Conservation (phyloP, 192 early-diverging fungal species). For the Gaertneriomyces sp. region DNA sequence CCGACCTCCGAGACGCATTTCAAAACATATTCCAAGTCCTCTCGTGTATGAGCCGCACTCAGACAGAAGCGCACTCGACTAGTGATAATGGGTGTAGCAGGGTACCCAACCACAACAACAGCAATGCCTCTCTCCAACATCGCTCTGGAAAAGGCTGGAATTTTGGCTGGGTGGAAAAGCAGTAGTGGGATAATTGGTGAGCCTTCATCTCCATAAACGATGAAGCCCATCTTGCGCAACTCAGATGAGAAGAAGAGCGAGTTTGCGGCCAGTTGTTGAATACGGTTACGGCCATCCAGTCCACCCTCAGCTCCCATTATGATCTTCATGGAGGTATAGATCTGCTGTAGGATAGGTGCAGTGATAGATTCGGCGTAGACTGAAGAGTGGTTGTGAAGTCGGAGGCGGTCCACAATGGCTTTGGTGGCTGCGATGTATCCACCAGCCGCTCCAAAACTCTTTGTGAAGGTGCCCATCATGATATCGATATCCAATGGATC, state of each 20-base stretch:
- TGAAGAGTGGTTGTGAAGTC: conserved; percentile 73
- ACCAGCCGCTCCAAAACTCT: conserved; percentile 95
- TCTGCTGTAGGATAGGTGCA: conserved; percentile 82
- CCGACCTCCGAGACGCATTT: conserved; percentile 49
- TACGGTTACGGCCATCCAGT: conserved; percentile 72
- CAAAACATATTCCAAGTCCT: conserved; percentile 69
- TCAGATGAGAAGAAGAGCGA: conserved; percentile 75
- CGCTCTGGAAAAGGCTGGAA: conserved; percentile 93
- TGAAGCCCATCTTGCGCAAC: conserved; percentile 85
- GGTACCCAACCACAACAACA: conserved; percentile 95
- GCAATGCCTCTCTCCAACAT: conserved; percentile 84
- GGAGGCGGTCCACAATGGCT: conserved; percentile 73
- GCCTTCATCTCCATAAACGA: conserved; percentile 83
- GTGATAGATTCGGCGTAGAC: conserved; percentile 91
- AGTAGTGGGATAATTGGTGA: conserved; percentile 89
- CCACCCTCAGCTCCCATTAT: conserved; percentile 91
- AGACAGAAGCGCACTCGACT: conserved; percentile 93
- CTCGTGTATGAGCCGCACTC: conserved; percentile 87
- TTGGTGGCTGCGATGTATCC: conserved; percentile 83
- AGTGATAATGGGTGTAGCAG: conserved; percentile 96
- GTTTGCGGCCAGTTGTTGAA: conserved; percentile 86
- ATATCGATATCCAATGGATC: conserved; percentile 88
- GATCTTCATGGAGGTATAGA: conserved; percentile 83
- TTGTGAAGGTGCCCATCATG: conserved; percentile 97
- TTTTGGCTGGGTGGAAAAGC: conserved; percentile 92